These are phyloP conservation scores for Geotrichum bryndzae DNA, from an alignment of 1,139 yeast genomes.

Conservation along the genomic window DNA sequence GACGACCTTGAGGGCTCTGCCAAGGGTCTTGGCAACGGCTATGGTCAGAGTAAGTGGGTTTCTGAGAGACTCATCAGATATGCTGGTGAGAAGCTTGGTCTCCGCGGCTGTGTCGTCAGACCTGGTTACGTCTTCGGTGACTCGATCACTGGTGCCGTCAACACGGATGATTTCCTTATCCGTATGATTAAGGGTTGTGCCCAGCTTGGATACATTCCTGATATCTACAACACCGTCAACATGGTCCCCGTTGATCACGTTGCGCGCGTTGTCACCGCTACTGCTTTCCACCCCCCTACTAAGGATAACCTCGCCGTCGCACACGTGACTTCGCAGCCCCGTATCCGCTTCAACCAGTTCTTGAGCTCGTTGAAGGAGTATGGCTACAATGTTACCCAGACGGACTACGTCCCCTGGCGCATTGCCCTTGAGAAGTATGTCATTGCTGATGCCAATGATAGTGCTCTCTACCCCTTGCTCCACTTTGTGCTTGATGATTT, in stretches of 20 bases:
- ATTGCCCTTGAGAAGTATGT: constrained; percentile 68
- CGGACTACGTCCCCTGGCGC: constrained; percentile 77
- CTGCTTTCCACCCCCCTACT: constrained; percentile 71
- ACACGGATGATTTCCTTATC: constrained; percentile 91
- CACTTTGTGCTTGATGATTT: constrained; percentile 91
- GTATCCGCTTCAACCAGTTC: constrained; percentile 72
- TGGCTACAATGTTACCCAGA: constrained; percentile 62
- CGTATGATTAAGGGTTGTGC: constrained; percentile 93
- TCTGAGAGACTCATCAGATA: constrained; percentile 82
- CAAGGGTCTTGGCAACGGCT: constrained; percentile 79
- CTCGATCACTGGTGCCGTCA: constrained; percentile 73
- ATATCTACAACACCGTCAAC: constrained; percentile 79
- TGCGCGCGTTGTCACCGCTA: constrained; percentile 81
- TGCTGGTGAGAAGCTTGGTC: constrained; percentile 75
- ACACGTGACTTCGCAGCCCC: constrained; percentile 96
- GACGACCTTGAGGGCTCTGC: constrained; percentile 81
- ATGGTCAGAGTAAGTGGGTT: constrained; percentile 97
- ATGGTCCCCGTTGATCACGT: constrained; percentile 99
- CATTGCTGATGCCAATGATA: constrained; percentile 61
- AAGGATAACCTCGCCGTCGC: constrained; percentile 57
- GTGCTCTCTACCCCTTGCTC: constrained; percentile 84
- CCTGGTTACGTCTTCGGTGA: constrained; percentile 96
- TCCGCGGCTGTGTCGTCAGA: constrained; percentile 82
- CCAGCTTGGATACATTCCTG: constrained; percentile 80
- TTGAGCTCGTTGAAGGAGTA: constrained; percentile 56